These are phyloP conservation scores for Cordia subcordata DNA, from an alignment of 257 asterid species.

Conservation along the genomic window DNA sequence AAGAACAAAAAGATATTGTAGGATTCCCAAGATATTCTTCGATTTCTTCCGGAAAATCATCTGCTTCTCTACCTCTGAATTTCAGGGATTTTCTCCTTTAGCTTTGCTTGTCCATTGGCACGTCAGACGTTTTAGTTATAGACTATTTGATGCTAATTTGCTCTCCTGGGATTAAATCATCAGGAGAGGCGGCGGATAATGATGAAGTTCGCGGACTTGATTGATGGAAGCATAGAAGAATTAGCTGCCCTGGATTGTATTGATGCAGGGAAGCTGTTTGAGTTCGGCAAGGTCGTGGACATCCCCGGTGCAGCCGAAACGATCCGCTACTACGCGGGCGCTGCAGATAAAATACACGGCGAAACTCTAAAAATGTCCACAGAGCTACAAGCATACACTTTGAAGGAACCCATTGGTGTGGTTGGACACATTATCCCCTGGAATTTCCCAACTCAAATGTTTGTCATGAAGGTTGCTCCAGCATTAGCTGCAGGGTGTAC, in stretches of 20 bases:
- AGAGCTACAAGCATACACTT: slow-evolving; percentile 7
- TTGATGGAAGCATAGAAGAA: not conserved
- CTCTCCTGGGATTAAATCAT: not conserved
- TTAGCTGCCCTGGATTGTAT: not conserved
- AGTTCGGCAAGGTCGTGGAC: not conserved
- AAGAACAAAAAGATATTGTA: no score
- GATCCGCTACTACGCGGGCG: not conserved
- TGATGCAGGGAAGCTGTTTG: slow-evolving; percentile 1
- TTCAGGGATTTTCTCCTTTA: no score
- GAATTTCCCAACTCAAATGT: slow-evolving; percentile 82
- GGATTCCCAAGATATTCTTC: no score
- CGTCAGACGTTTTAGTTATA: no score
- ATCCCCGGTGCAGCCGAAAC: not conserved
- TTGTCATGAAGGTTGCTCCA: slow-evolving; percentile 80
- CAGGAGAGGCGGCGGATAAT: not conserved
- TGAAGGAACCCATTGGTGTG: slow-evolving; percentile 91
- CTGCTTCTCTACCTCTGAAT: no score
- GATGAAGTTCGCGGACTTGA: not conserved
- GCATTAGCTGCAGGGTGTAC: slow-evolving; percentile 76
- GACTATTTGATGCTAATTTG: not conserved
- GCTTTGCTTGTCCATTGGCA: no score
- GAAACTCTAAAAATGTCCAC: not conserved
- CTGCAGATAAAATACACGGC: slow-evolving; percentile 4
- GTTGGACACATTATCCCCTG: slow-evolving; percentile 82
- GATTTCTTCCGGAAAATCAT: no score